Evolutionary conservation across 805 yeast species (phyloP).

Genomic region (Suhomyces pyralidae): DNA sequence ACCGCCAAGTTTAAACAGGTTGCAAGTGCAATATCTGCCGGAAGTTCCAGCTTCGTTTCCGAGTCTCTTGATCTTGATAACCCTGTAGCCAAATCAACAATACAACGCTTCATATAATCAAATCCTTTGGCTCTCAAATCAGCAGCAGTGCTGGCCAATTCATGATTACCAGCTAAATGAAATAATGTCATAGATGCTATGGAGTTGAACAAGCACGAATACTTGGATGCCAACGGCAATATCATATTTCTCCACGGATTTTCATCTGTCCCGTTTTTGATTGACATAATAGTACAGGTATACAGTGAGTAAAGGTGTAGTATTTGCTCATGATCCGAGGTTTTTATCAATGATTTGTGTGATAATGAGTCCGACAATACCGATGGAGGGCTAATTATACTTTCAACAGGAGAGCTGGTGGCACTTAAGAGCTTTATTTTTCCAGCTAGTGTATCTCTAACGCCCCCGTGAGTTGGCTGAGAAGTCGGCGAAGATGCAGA

Average conservation of each 20-base stretch:
- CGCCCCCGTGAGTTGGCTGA: neutral
- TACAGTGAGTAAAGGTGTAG: conserved; percentile 32
- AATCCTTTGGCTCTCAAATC: conserved; percentile 49
- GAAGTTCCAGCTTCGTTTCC: conserved; percentile 27
- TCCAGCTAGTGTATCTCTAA: neutral
- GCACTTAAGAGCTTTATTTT: neutral
- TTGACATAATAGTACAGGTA: conserved; percentile 51
- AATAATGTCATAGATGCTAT: conserved; percentile 66
- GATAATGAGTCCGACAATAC: conserved; percentile 3
- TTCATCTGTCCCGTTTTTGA: conserved; percentile 60
- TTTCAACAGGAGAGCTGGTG: neutral
- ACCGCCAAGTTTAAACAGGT: conserved; percentile 62
- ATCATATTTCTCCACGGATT: conserved; percentile 65
- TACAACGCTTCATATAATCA: conserved; percentile 57
- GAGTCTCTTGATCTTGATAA: conserved; percentile 29
- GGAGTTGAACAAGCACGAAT: conserved; percentile 59
- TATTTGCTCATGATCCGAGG: conserved; percentile 37
- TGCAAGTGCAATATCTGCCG: conserved; percentile 64
- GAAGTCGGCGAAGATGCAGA: neutral
- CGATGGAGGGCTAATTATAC: conserved; percentile 2
- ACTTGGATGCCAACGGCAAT: conserved; percentile 53
- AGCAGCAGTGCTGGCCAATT: conserved; percentile 43
- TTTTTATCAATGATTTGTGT: conserved; percentile 15
- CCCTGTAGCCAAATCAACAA: conserved; percentile 58
- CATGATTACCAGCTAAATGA: conserved; percentile 42